These are phyloP conservation scores for Aurantiochytrium sp. DNA, from an alignment of 108 stramenopile species.

Conservation along the genomic window DNA sequence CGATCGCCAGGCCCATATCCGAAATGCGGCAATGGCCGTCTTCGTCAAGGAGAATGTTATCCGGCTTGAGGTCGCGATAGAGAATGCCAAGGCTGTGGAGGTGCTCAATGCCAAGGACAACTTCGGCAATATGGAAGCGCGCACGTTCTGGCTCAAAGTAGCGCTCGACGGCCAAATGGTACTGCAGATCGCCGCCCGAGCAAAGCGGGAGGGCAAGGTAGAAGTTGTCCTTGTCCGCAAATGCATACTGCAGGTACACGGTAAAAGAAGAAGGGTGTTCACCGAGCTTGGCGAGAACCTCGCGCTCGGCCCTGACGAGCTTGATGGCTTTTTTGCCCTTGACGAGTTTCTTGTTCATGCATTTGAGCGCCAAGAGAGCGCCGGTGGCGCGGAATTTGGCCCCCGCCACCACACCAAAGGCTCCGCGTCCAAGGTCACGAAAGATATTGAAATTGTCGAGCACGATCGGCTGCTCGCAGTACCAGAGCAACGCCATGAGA, in stretches of 20 bases:
- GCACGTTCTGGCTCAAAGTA: slow-evolving; percentile 1
- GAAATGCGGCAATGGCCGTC: slow-evolving; percentile 37
- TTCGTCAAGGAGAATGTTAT: slow-evolving; percentile 53
- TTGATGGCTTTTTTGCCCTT: slow-evolving; percentile 80
- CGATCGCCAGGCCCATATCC: slow-evolving; percentile 48
- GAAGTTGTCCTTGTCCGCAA: slow-evolving; percentile 72
- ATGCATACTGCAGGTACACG: slow-evolving; percentile 90
- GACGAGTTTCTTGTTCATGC: slow-evolving; percentile 86
- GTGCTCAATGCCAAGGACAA: slow-evolving; percentile 33
- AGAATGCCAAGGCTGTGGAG: slow-evolving; percentile 37
- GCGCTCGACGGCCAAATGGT: slow-evolving; percentile 53
- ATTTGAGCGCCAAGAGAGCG: slow-evolving; percentile 57
- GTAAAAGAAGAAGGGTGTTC: slow-evolving; percentile 66
- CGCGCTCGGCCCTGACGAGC: slow-evolving; percentile 77
- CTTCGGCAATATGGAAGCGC: slow-evolving; percentile 8
- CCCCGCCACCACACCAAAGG: slow-evolving; percentile 52
- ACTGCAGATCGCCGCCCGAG: slow-evolving; percentile 85
- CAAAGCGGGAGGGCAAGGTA: slow-evolving; percentile 90
- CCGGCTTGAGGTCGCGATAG: slow-evolving; percentile 54
- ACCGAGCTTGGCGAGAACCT: slow-evolving; percentile 67
- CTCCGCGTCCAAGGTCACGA: slow-evolving; percentile 50
- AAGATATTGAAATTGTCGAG: slow-evolving; percentile 50
- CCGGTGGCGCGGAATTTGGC: slow-evolving; percentile 49
- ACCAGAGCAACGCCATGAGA: not conserved
- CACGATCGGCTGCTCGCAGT: not conserved